Evolutionary conservation across 768 basidiomycete species (phyloP), one percentile per base, ranked within the genome.

Genomic region (Lentinula sp.): DNA sequence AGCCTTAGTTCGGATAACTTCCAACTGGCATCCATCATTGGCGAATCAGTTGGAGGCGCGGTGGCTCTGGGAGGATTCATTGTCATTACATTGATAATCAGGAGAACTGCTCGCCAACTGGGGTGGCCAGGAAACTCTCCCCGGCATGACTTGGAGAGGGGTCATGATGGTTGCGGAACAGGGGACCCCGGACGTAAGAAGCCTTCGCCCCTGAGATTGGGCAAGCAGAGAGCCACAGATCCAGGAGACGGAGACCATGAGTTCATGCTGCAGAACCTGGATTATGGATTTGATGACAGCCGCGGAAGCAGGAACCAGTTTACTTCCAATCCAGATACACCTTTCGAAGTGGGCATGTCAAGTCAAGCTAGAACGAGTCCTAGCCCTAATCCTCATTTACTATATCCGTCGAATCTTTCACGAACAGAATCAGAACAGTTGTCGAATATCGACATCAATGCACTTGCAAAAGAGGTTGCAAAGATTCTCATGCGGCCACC

Each of bases 391-490:
- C 50, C 50, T 23, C 46, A 20, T 20, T 48, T 48, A 48, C 18
- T 0, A 2, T 12, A 16, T 9, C 6, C 13, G 4, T 10, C 13
- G 32, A 51, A 16, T 32, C 28, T 15, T n/a, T 23, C 2, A 20
- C 7, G 33, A 10, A n/a, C 37, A 28, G 53, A 57, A 28, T 20
- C 23, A 2, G 41, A 16, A 33, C 10, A n/a, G 42, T 41, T 45
- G 49, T 10, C 37, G 23, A 57, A 18, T 5, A 53, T 61, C 6
- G 63, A 72, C 59, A 68, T 73, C 12, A 65, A 67, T 23, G 56
- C 66, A n/a, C 66, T 73, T 10, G 72, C 72, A 37, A 67, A 68
- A 59, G 69, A 72, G 63, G 71, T 73, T 8, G 70, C 70, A 18
- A 63, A 51, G 12, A 65, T 71, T 41, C 63, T 73, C 12, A 62